Evolutionary conservation across 2,329 filamentous ascomycete genomes (phyloP), one percentile per base, ranked within the genome.

Genomic region (Spiromastix sp.): DNA sequence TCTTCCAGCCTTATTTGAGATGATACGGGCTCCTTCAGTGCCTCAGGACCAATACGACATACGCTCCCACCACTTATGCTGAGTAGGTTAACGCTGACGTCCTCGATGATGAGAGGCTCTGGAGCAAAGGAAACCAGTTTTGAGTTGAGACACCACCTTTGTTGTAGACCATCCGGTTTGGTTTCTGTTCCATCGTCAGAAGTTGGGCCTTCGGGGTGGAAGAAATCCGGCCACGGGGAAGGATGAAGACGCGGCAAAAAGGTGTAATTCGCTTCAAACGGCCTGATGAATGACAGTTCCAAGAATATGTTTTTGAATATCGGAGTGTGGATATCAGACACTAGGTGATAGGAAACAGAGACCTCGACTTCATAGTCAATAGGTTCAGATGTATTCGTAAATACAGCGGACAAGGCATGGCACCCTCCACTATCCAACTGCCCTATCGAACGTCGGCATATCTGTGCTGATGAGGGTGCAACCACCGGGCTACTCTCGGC

Each of bases 251-350:
- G 74, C 8, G 91, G 86, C 9, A 79, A 70, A 42, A 96, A 76
- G 42, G 93, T 85, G 56, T 93, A 95, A 50, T 83, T 91, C 11
- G 86, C 84, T 60, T 94, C 86, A 48, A 98, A 96, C 0, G 89
- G 85, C 32, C 77, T 79, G 36, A 85, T 76, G 37, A 95, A 72
- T 24, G 77, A 72, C 4, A 96, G 57, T 35, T 80, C 77, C 25
- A 82, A 70, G 1, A 75, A 69, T 15, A 81, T 62, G 2, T 72
- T 74, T 56, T 93, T 89, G 24, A 79, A 76, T 25, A 96, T 81
- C 1, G 81, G 79, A 1, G 86, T 94, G 33, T 82, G 80, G 1
- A 77, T 66, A 52, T 96, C 87, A 4, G 83, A 82, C 2, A 78
- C 66, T 2, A 96, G 68, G 48, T 82, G 77, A 54, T 98, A 98